Evolutionary conservation across 768 basidiomycete genomes (phyloP), one percentile per base, ranked within the genome.

Genomic region (Auriscalpium microsporum): DNA sequence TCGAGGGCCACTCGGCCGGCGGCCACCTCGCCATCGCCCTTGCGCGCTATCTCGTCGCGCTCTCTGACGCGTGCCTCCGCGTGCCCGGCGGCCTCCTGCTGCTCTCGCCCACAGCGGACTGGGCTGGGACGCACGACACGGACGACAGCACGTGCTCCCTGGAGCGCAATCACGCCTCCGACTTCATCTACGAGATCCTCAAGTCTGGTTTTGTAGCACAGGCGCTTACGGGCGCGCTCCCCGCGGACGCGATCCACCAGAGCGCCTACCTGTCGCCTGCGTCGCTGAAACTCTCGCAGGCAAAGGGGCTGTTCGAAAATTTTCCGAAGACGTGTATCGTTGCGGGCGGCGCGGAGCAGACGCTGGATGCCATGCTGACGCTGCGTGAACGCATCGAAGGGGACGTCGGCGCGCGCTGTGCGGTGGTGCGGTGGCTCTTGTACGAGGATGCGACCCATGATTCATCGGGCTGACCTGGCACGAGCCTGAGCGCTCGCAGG

Each of bases 1-100:
- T 90, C 21, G 74, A 73, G n/a, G 90, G 89, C 3, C 88, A 92
- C 65, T 90, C 86, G 1, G 87, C 89, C 0, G 89, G 90, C 3
- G 90, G 76, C 6, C 86, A 90, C 67, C 78, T 90, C 23, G 81
- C 82, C 0, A 73, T 81, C 37, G 81, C 83, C 0, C 73, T 87
- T 44, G 76, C 73, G 9, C 81, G 82, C 4, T 84, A 84, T 58
- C 76, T 88, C 23, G 69, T 79, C n/a, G 28, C 45, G 14, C 53
- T 47, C n/a, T 17, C 28, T 19, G 7, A 59, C 35, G n/a, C 28
- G 14, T 46, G 50, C 14, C 40, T 58, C 36, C 50, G 53, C 2
- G 35, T 8, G 14, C 57, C 59, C 1, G 50, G 53, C 36, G 48
- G 10, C 10, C 47, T 56, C 40, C 16, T 61, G 6, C 45, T 59